Percentiles rank a stretch among this genome's conserved stretches.
These are phyloP conservation scores for Berkeleyomyces rouxiae DNA, from an alignment of 2,329 filamentous ascomycete species.

Conservation along the genomic window DNA sequence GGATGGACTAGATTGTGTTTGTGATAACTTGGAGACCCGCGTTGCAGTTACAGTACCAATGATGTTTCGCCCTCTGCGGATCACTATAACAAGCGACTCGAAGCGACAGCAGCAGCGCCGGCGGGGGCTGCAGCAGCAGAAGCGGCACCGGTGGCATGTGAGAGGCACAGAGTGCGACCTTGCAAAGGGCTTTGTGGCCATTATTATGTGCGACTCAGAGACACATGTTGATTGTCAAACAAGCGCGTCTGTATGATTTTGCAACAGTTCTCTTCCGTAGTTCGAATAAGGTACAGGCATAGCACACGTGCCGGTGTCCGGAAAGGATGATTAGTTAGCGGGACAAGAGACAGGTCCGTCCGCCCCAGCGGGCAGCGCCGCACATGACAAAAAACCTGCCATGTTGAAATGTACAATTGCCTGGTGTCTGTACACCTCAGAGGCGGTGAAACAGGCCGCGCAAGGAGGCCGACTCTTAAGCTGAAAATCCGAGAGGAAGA, in stretches of 20 bases:
- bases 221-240: background rate
- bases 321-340: background rate
- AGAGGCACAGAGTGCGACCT: background rate
- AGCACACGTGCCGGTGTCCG: background rate
- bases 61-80: background rate
- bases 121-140: background rate
- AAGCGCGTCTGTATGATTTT: background rate
- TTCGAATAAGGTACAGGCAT: background rate
- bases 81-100: background rate
- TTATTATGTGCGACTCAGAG: background rate
- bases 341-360: background rate
- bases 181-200: background rate
- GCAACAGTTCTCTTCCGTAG: background rate
- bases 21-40: background rate
- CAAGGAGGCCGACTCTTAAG: background rate
- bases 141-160: background rate
- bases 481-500: conserved; percentile 1
- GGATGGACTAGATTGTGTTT: background rate
- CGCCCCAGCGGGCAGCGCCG: background rate
- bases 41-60: background rate
- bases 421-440: background rate
- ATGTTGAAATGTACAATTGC: background rate
- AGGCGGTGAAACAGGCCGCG: background rate
- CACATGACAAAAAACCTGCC: background rate
- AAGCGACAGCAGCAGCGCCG: background rate